phyloP scores from a whole-genome alignment of 768 basidiomycete genomes.

The Lentinula detonsa region DNA sequence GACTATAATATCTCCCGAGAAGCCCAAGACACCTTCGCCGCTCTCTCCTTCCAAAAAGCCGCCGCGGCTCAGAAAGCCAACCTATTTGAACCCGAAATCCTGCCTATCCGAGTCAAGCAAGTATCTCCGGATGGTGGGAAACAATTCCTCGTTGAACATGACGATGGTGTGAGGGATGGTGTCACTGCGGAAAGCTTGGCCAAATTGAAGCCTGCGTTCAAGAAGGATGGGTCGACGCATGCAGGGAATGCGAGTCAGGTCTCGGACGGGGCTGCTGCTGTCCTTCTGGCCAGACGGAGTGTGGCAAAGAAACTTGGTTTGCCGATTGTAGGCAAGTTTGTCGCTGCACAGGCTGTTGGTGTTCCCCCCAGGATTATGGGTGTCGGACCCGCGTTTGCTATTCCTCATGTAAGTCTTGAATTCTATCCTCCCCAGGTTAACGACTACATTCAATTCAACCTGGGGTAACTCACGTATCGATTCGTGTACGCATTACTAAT shows the following conservation, averaged over 20 bases:
- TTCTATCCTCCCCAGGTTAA: background rate
- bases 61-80: constrained; percentile 75
- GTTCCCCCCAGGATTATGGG: constrained; percentile 90
- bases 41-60: constrained; percentile 80
- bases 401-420: constrained; percentile 46
- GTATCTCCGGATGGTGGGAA: constrained; percentile 72
- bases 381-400: constrained; percentile 85
- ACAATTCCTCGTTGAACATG: constrained; percentile 67
- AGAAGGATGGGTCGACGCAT: constrained; percentile 68
- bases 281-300: constrained; percentile 75
- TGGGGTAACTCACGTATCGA: background rate
- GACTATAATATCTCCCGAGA: constrained; percentile 71
- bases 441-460: background rate
- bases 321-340: constrained; percentile 84
- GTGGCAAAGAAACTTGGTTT: constrained; percentile 78
- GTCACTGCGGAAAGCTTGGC: constrained; percentile 71
- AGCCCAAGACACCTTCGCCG: constrained; percentile 82
- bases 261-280: constrained; percentile 90
- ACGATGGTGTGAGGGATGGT: constrained; percentile 85
- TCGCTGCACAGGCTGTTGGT: constrained; percentile 63
- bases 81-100: constrained; percentile 78
- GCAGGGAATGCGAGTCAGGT: constrained; percentile 88
- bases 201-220: constrained; percentile 86
- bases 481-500: background rate
- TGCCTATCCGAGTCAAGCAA: constrained; percentile 68